These are phyloP conservation scores for Sherardia arvensis DNA, from an alignment of 257 asterid species.

Conservation along the genomic window DNA sequence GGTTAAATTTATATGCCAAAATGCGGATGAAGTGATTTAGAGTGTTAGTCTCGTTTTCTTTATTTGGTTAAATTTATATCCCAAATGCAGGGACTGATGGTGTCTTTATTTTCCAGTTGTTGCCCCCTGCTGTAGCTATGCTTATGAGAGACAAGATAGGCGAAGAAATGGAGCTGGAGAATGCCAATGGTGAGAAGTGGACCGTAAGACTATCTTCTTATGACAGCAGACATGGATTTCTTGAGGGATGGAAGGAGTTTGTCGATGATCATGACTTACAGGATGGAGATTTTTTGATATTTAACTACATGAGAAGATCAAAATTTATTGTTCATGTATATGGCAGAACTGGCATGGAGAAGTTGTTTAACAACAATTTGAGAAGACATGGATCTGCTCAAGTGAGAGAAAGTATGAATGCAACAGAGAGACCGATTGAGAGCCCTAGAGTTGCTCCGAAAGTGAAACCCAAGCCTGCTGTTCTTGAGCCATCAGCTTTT, in stretches of 20 bases:
- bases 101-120: constrained; percentile 32
- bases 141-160: constrained; percentile 21
- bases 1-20: too few relatives aligned
- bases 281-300: constrained; percentile 32
- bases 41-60: too few relatives aligned
- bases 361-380: constrained; percentile 1
- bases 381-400: constrained; percentile 12
- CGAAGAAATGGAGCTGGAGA: constrained; percentile 40
- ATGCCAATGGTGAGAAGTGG: constrained; percentile 36
- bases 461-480: too few relatives aligned
- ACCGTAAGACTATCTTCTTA: constrained; percentile 24
- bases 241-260: constrained; percentile 53
- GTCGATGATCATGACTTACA: constrained; percentile 27
- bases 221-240: constrained; percentile 30
- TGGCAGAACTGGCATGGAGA: constrained; percentile 36
- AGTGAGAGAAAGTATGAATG: background rate
- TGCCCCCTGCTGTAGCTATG: constrained; percentile 47
- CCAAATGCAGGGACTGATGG: too few relatives aligned
- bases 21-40: too few relatives aligned
- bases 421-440: too few relatives aligned
- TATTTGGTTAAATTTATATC: too few relatives aligned
- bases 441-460: too few relatives aligned
- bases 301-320: constrained; percentile 21
- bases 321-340: constrained; percentile 42
- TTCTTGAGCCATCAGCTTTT: background rate